Conservation (phyloP, 202 grass and related monocot species). For the Saccharum hybrid region DNA sequence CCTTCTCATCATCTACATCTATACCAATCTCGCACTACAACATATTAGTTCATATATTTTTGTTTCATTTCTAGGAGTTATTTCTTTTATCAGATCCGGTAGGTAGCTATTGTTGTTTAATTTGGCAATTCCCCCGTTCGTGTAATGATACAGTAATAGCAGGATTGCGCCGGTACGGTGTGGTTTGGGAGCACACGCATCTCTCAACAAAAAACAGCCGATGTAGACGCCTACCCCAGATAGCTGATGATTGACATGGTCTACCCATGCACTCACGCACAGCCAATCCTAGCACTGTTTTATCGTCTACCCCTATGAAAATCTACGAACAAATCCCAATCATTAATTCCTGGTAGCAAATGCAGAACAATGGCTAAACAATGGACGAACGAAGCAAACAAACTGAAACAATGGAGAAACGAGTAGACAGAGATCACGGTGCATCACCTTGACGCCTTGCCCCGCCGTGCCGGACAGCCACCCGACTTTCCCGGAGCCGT, state of each 20-base stretch:
- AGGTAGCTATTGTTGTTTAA: too few species aligned
- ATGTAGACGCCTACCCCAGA: neutral
- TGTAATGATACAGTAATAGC: neutral
- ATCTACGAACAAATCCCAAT: neutral
- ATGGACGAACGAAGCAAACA: neutral
- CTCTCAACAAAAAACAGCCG: neutral
- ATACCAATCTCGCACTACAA: neutral
- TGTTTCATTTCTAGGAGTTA: neutral
- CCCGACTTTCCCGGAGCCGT: conserved; percentile 51
- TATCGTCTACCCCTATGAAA: conserved; percentile 19
- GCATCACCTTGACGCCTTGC: conserved; percentile 69
- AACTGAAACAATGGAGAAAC: neutral
- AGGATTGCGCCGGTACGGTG: neutral
- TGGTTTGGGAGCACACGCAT: neutral
- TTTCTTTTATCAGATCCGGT: too few species aligned
- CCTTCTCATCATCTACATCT: neutral
- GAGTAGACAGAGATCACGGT: neutral
- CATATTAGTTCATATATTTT: neutral
- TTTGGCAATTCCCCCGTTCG: neutral
- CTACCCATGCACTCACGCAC: neutral
- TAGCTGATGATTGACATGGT: neutral
- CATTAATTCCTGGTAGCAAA: neutral
- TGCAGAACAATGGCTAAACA: neutral
- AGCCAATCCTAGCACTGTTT: conserved; percentile 23
- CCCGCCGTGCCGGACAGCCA: conserved; percentile 61